These are phyloP conservation scores for Micractinium conductrix DNA, from an alignment of 139 green algal genomes.

Conservation along the genomic window DNA sequence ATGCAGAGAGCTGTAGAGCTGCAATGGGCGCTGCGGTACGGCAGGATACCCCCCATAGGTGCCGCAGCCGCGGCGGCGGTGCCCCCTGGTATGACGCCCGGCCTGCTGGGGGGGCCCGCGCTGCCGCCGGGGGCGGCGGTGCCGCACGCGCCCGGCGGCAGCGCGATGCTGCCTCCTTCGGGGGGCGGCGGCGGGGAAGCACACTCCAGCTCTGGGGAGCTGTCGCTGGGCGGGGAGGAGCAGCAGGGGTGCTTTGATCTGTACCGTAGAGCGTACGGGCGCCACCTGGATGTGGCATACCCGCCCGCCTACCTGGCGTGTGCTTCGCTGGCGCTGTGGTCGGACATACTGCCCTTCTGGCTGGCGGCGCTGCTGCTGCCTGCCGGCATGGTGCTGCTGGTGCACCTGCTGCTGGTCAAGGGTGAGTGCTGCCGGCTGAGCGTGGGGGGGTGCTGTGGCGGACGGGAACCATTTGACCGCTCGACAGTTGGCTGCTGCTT, in stretches of 20 bases:
- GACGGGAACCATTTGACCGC: neutral
- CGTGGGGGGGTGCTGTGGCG: too few relatives aligned
- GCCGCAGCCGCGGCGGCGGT: neutral
- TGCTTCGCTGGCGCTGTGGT: constrained; percentile 5
- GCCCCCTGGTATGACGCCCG: neutral
- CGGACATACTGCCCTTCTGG: constrained; percentile 30
- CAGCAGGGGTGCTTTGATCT: constrained; percentile 36
- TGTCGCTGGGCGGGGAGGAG: constrained; percentile 38
- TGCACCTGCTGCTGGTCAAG: constrained; percentile 15
- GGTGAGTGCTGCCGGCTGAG: neutral
- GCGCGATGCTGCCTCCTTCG: neutral
- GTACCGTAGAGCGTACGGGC: constrained; percentile 35
- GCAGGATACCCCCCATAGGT: neutral
- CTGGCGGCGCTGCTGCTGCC: constrained; percentile 35
- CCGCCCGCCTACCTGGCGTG: constrained; percentile 20
- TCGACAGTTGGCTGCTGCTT: neutral
- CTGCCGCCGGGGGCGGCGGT: neutral
- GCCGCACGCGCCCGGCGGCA: too few relatives aligned
- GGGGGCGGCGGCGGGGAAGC: neutral
- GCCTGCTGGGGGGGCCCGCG: neutral
- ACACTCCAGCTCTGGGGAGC: neutral
- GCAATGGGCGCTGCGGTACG: constrained; percentile 19
- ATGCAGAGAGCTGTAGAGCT: constrained; percentile 29
- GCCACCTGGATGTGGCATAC: constrained; percentile 26
- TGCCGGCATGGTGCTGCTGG: neutral